A percentile compares a stretch with the other conserved stretches of the same genome.
These are phyloP conservation scores for Collybia mongolica DNA, from an alignment of 768 basidiomycete species.

Conservation along the genomic window DNA sequence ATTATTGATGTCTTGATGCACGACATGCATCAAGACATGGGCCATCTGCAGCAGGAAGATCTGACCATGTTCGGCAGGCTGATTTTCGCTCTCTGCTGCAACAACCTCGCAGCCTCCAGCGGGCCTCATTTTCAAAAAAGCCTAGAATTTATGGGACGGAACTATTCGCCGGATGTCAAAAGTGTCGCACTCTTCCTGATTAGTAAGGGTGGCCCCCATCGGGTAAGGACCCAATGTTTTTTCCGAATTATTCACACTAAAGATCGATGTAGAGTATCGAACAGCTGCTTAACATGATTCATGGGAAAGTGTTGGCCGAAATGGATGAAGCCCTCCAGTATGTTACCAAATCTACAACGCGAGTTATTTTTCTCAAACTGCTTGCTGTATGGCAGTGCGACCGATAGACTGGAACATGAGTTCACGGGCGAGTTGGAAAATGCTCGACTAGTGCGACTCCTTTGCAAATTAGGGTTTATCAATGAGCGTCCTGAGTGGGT, in stretches of 20 bases:
- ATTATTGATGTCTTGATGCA: constrained; percentile 83
- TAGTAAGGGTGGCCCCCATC: constrained; percentile 66
- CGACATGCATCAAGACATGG: constrained; percentile 62
- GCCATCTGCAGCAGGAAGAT: constrained; percentile 82
- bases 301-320: constrained; percentile 69
- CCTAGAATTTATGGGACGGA: constrained; percentile 69
- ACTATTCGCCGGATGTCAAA: constrained; percentile 83
- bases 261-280: constrained; percentile 59
- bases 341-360: constrained; percentile 17
- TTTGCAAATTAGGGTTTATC: constrained; percentile 97
- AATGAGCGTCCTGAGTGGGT: constrained; percentile 98
- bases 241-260: background rate
- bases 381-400: constrained; percentile 47
- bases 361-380: background rate
- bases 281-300: constrained; percentile 80
- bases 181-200: constrained; percentile 75
- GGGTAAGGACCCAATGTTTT: constrained; percentile 36
- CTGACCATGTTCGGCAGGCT: constrained; percentile 83
- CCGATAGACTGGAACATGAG: constrained; percentile 81
- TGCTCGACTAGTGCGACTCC: constrained; percentile 81
- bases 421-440: constrained; percentile 92
- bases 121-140: constrained; percentile 65
- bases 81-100: constrained; percentile 76
- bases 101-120: constrained; percentile 57
- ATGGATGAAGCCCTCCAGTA: constrained; percentile 83